phyloP scores from a whole-genome alignment of 2,329 filamentous ascomycete species.

The Penicillium polonicum region DNA sequence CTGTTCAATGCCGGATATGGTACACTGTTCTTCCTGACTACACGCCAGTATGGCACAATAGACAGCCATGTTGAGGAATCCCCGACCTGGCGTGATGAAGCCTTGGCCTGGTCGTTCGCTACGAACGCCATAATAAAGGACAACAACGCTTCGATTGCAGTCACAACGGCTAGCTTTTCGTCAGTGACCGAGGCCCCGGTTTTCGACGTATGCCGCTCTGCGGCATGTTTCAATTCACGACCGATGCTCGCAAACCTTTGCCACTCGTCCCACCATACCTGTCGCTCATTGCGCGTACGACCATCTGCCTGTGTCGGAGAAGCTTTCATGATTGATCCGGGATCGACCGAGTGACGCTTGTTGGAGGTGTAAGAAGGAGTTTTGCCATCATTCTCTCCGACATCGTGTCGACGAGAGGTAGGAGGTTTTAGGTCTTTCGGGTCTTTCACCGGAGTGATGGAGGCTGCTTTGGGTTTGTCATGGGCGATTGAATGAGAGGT shows the following conservation, averaged over 20 bases:
- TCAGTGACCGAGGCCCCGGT: slow-evolving; percentile 30
- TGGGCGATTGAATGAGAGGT: slow-evolving; percentile 34
- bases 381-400: slow-evolving; percentile 40
- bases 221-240: slow-evolving; percentile 48
- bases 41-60: slow-evolving; percentile 49
- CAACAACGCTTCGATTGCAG: slow-evolving; percentile 47
- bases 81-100: slow-evolving; percentile 36
- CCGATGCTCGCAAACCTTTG: slow-evolving; percentile 45
- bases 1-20: slow-evolving; percentile 44
- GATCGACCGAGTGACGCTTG: slow-evolving; percentile 31
- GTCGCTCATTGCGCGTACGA: slow-evolving; percentile 37
- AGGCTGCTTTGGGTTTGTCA: slow-evolving; percentile 28
- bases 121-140: slow-evolving; percentile 51
- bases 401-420: slow-evolving; percentile 42
- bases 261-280: slow-evolving; percentile 46
- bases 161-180: slow-evolving; percentile 40
- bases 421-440: slow-evolving; percentile 42
- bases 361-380: slow-evolving; percentile 36
- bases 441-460: slow-evolving; percentile 47
- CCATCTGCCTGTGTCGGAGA: slow-evolving; percentile 31
- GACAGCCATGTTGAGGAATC: slow-evolving; percentile 48
- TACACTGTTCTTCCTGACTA: slow-evolving; percentile 41
- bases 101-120: slow-evolving; percentile 43
- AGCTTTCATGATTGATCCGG: slow-evolving; percentile 25
- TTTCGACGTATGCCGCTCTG: slow-evolving; percentile 37